Evolutionary conservation across 2,329 filamentous ascomycete genomes (phyloP).

Genomic region (Cryphonectria parasitica): DNA sequence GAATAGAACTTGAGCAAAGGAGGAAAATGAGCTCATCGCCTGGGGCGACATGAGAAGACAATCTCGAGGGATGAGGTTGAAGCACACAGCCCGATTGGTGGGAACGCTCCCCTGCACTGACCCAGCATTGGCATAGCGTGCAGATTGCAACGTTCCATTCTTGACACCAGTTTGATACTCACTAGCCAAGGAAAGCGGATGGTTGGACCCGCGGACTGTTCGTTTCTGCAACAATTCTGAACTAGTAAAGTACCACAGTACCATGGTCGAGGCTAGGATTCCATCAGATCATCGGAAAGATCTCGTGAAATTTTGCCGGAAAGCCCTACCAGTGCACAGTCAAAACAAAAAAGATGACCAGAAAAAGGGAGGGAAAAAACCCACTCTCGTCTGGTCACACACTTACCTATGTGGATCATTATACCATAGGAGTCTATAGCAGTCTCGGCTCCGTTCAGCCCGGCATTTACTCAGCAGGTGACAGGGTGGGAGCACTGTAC

Average conservation of each 20-base stretch:
- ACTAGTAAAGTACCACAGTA: conserved; percentile 14
- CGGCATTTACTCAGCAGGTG: not conserved
- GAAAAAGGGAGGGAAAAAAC: not conserved
- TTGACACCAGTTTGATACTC: conserved; percentile 21
- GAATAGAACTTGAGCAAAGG: not conserved
- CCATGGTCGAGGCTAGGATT: conserved; percentile 8
- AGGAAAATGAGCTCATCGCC: not conserved
- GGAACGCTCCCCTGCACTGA: conserved; percentile 16
- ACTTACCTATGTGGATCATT: not conserved
- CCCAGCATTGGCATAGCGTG: conserved; percentile 19
- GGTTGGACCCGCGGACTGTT: conserved; percentile 8
- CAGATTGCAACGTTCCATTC: conserved; percentile 30
- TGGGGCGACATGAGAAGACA: conserved; percentile 2
- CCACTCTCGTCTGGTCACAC: not conserved
- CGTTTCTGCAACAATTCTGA: conserved; percentile 14
- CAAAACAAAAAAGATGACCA: not conserved
- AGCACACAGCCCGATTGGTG: conserved; percentile 23
- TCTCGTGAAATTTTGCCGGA: conserved; percentile 1
- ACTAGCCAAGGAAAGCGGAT: conserved; percentile 18
- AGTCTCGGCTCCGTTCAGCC: not conserved
- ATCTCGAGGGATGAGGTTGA: conserved; percentile 23
- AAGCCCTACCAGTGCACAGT: conserved; percentile 32
- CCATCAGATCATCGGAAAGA: conserved; percentile 12
- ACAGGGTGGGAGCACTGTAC: too few species aligned
- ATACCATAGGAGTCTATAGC: not conserved